Evolutionary conservation across 179 eudicot species (phyloP).

Genomic region (Drosera spatulata): DNA sequence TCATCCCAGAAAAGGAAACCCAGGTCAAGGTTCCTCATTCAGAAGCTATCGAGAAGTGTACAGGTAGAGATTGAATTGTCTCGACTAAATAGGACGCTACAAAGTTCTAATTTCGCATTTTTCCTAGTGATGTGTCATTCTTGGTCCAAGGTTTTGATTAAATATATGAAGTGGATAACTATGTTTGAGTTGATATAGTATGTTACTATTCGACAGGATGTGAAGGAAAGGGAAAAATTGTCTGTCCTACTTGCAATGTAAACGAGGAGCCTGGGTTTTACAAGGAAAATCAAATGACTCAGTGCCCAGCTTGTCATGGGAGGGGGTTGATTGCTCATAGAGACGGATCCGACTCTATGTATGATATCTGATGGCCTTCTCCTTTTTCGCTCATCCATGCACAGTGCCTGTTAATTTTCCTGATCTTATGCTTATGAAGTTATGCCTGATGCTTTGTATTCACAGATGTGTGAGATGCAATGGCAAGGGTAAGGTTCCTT

Average conservation of each 20-base stretch:
- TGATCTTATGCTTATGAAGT: background rate
- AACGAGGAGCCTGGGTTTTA: conserved; percentile 77
- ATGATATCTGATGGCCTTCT: too few species aligned
- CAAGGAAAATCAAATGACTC: conserved; percentile 63
- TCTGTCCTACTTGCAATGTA: conserved; percentile 71
- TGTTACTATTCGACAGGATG: conserved; percentile 33
- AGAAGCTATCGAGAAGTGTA: conserved; percentile 72
- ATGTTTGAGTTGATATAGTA: background rate
- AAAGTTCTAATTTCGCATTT: too few species aligned
- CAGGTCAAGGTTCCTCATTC: conserved; percentile 69
- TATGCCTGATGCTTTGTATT: conserved; percentile 1
- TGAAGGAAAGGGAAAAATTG: conserved; percentile 57
- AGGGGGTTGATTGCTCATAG: conserved; percentile 90
- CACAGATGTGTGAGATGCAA: conserved; percentile 73
- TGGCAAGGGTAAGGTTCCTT: conserved; percentile 80
- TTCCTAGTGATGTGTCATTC: too few species aligned
- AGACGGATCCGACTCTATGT: conserved; percentile 96
- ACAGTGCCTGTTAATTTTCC: too few species aligned
- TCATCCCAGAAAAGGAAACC: conserved; percentile 57
- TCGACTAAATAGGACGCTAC: too few species aligned
- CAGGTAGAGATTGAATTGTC: conserved; percentile 30
- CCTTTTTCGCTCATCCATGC: background rate
- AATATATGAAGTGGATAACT: background rate
- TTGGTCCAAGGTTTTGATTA: background rate
- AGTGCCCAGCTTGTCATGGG: conserved; percentile 68